Percentiles rank a stretch among this genome's conserved stretches.
Conservation (phyloP, 2,329 filamentous ascomycete species). For the Epichloe sibirici region DNA sequence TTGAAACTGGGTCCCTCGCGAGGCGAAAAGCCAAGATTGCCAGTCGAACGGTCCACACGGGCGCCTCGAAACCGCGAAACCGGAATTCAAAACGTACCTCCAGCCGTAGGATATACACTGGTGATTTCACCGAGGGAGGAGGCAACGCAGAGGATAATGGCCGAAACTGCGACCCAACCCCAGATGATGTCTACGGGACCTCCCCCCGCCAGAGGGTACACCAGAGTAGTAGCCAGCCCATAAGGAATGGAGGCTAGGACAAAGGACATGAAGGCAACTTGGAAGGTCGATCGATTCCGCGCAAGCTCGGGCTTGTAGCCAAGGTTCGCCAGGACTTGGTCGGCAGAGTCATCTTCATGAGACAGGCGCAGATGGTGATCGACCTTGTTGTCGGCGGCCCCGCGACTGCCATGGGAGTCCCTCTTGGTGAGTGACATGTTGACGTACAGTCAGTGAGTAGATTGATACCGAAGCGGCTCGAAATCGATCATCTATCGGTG, state of each 20-base stretch:
- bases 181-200: constrained; percentile 60
- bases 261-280: constrained; percentile 66
- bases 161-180: constrained; percentile 58
- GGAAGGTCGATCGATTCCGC: constrained; percentile 53
- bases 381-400: constrained; percentile 16
- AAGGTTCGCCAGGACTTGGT: constrained; percentile 49
- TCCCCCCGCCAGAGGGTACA: constrained; percentile 54
- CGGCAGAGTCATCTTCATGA: constrained; percentile 33
- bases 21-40: background rate
- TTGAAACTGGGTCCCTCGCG: too few species aligned
- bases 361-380: constrained; percentile 13
- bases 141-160: constrained; percentile 60
- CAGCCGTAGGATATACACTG: constrained; percentile 63
- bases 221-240: constrained; percentile 57
- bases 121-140: constrained; percentile 62
- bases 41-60: background rate
- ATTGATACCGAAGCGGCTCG: too few species aligned
- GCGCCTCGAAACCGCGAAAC: background rate
- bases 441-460: background rate
- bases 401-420: constrained; percentile 11
- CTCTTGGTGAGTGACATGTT: constrained; percentile 12
- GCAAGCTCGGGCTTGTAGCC: constrained; percentile 55
- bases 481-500: too few species aligned
- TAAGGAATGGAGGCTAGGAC: constrained; percentile 65
- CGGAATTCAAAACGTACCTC: constrained; percentile 32